Percentiles rank a stretch among this genome's conserved stretches.
Evolutionary conservation across 2,329 filamentous ascomycete species (phyloP).

Genomic region (Ophiostoma sp.): DNA sequence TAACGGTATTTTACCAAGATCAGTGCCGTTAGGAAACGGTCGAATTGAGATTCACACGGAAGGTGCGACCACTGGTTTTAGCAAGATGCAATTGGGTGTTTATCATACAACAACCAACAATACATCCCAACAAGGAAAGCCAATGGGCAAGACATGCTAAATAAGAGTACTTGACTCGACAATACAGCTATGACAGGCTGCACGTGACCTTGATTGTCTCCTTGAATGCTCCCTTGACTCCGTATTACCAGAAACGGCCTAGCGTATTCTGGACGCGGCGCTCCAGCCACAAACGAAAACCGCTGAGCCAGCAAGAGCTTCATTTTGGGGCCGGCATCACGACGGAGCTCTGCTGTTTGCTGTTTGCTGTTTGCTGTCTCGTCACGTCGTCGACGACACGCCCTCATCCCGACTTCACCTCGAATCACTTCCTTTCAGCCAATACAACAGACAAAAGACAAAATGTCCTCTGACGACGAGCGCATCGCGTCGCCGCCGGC

Average conservation of each 20-base stretch:
- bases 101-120: background rate
- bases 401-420: background rate
- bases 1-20: background rate
- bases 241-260: background rate
- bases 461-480: conserved; percentile 27
- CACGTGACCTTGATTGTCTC: background rate
- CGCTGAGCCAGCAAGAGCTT: background rate
- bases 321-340: conserved; percentile 4
- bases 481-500: conserved; percentile 24
- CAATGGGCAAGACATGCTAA: background rate
- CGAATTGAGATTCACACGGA: background rate
- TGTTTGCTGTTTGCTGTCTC: background rate
- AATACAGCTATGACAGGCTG: background rate
- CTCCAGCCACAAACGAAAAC: conserved; percentile 20
- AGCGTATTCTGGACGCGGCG: conserved; percentile 3
- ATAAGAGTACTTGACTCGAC: background rate
- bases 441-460: background rate
- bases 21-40: conserved; percentile 1
- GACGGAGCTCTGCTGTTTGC: background rate
- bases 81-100: background rate
- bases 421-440: background rate
- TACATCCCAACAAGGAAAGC: background rate
- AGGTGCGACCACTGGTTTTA: background rate
- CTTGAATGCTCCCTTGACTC: background rate
- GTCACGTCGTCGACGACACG: background rate